These are phyloP conservation scores for Hypoxylon sp. DNA, from an alignment of 2,329 filamentous ascomycete genomes.

Conservation along the genomic window DNA sequence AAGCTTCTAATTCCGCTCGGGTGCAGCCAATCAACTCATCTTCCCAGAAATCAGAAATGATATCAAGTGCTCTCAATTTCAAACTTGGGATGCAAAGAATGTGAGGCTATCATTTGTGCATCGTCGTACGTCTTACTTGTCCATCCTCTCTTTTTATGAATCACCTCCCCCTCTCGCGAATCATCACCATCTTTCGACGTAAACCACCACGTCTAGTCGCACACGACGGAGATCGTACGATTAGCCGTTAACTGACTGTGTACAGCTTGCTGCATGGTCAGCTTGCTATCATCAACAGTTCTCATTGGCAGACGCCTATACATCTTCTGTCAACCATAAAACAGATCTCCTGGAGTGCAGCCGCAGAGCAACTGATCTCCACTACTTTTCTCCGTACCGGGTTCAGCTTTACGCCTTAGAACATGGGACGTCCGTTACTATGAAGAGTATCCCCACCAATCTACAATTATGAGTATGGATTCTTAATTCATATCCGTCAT, in stretches of 20 bases:
- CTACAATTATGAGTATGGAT: slow-evolving; percentile 18
- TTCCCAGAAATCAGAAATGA: slow-evolving; percentile 17
- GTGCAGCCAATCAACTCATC: slow-evolving; percentile 37
- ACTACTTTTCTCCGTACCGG: background rate
- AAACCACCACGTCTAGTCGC: slow-evolving; percentile 10
- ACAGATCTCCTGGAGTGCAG: background rate
- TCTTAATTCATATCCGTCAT: slow-evolving; percentile 3
- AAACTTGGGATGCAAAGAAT: slow-evolving; percentile 22
- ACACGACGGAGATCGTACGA: slow-evolving; percentile 26
- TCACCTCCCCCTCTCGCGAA: background rate
- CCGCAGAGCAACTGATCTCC: background rate
- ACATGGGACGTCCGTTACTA: slow-evolving; percentile 4
- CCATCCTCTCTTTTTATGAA: slow-evolving; percentile 1
- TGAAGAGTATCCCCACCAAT: slow-evolving; percentile 14
- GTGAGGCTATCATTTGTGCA: slow-evolving; percentile 19
- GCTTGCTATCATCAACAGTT: slow-evolving; percentile 9
- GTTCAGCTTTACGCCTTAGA: background rate
- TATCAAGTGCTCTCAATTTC: slow-evolving; percentile 19
- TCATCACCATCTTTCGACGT: background rate
- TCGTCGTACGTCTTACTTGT: slow-evolving; percentile 8
- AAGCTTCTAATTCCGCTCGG: slow-evolving; percentile 28
- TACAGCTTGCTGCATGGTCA: background rate
- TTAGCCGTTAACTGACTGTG: slow-evolving; percentile 6
- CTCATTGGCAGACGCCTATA: slow-evolving; percentile 21
- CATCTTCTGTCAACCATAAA: background rate